Base-by-base conservation (phyloP, 73 alveolate species). In the Durusdinium trenchii region DNA sequence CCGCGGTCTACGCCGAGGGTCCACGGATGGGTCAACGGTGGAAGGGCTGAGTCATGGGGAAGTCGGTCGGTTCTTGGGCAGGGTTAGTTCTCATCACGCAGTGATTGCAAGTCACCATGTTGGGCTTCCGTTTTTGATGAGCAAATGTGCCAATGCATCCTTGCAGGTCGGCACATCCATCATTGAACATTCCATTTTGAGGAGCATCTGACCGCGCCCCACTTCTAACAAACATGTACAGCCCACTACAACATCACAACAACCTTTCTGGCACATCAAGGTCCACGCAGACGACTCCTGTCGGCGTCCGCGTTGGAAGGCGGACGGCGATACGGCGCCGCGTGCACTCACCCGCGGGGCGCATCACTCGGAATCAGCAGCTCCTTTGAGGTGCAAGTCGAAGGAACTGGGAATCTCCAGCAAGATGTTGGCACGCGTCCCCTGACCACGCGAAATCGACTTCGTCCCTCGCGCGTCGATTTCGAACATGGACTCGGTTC, bases 371-470 rank as follows among this genome's bases (percentile, higher is more conserved):
- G 16, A 23, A 16, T 50, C n/a, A 23, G 48, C 73, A 32, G 43
- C 50, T 5, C 95, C 95, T 30, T 46, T 28, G 45, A 87, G 46
- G 61, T 87, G 57, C 84, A 87, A 50, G 69, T 62, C 40, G 69
- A 87, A 42, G 84, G 78, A 48, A 7, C 85, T 26, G 10, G 95
- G 95, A 12, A 87, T 42, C 95, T 87, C 85, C 64, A 71, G 85
- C 48, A 87, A 62, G 48, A 87, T 84, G 67, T 87, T 87, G 85
- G 79, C 95, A 14, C 40, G 78, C 50, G 10, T 36, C 36, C 85
- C 95, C 95, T 87, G 57, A 23, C 92, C n/a, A n/a, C n/a, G n/a
- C n/a, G n/a, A n/a, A n/a, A n/a, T n/a, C n/a, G n/a, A n/a, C n/a
- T n/a, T n/a, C n/a, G n/a, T n/a, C n/a, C n/a, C n/a, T n/a, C n/a